phyloP scores from a whole-genome alignment of 2,329 filamentous ascomycete genomes.

The Aaosphaeria arxii region DNA sequence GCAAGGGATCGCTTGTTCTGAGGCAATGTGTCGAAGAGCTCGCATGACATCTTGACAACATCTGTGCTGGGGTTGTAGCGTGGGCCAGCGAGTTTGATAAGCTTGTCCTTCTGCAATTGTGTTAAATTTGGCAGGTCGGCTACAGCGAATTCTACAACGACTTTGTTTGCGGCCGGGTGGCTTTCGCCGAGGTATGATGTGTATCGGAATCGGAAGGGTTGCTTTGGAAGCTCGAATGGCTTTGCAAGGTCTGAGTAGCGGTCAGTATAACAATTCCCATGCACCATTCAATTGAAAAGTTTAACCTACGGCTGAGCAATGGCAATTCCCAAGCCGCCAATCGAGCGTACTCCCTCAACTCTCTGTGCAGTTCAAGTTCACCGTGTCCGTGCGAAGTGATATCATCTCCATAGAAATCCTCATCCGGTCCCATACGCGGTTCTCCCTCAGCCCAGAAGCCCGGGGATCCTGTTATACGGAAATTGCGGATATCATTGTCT shows the following conservation, averaged over 20 bases:
- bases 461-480: neutral
- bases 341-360: slow-evolving; percentile 83
- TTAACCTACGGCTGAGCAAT: slow-evolving; percentile 71
- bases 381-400: slow-evolving; percentile 79
- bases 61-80: slow-evolving; percentile 85
- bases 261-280: neutral
- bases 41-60: slow-evolving; percentile 84
- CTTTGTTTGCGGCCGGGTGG: slow-evolving; percentile 89
- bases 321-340: slow-evolving; percentile 96
- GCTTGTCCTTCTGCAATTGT: slow-evolving; percentile 67
- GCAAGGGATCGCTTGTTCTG: slow-evolving; percentile 97
- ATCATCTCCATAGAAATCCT: slow-evolving; percentile 74
- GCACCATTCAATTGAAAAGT: neutral
- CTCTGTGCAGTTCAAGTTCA: slow-evolving; percentile 83
- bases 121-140: slow-evolving; percentile 66
- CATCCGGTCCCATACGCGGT: slow-evolving; percentile 54
- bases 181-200: slow-evolving; percentile 93
- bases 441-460: slow-evolving; percentile 40
- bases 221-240: slow-evolving; percentile 71
- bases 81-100: slow-evolving; percentile 80
- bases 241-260: slow-evolving; percentile 68
- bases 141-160: slow-evolving; percentile 85
- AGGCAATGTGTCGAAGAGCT: slow-evolving; percentile 81
- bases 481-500: slow-evolving; percentile 12
- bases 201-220: slow-evolving; percentile 89